phyloP scores from a whole-genome alignment of 768 basidiomycete genomes.

The Heimioporus sp. region DNA sequence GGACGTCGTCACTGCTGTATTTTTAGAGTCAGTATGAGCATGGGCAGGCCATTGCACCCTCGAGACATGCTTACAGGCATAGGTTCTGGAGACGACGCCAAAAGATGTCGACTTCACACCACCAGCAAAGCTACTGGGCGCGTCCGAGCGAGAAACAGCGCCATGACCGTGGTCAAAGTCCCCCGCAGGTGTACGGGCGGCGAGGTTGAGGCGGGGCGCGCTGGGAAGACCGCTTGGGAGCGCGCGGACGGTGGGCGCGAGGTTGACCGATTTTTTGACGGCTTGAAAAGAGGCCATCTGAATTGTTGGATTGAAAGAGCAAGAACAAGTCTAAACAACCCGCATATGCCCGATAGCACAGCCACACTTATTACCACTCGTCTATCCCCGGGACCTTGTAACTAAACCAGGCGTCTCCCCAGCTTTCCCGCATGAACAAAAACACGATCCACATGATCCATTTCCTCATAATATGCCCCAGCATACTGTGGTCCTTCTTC shows the following conservation, averaged over 20 bases:
- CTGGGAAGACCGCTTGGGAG: constrained; percentile 78
- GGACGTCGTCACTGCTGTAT: constrained; percentile 44
- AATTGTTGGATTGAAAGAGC: constrained; percentile 1
- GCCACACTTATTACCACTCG: constrained; percentile 26
- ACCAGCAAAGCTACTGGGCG: constrained; percentile 62
- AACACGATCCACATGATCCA: constrained; percentile 27
- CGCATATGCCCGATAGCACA: constrained; percentile 39
- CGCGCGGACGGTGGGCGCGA: constrained; percentile 77
- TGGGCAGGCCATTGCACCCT: constrained; percentile 3
- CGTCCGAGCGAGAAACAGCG: constrained; percentile 56
- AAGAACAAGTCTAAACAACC: constrained; percentile 7
- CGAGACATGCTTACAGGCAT: constrained; percentile 48
- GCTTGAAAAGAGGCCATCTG: constrained; percentile 67
- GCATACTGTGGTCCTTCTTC: constrained; percentile 19
- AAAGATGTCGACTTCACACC: constrained; percentile 44
- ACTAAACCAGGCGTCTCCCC: constrained; percentile 28
- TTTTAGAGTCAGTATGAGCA: constrained; percentile 16
- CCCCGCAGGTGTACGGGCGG: constrained; percentile 58
- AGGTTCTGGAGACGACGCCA: constrained; percentile 65
- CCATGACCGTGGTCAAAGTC: constrained; percentile 61
- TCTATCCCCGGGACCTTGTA: constrained; percentile 30
- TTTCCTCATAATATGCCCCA: constrained; percentile 20
- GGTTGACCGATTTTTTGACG: constrained; percentile 78
- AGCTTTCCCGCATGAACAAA: constrained; percentile 23
- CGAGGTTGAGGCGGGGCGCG: constrained; percentile 73